Conservation (phyloP, 257 asterid species). For the Solanum lignicaule region DNA sequence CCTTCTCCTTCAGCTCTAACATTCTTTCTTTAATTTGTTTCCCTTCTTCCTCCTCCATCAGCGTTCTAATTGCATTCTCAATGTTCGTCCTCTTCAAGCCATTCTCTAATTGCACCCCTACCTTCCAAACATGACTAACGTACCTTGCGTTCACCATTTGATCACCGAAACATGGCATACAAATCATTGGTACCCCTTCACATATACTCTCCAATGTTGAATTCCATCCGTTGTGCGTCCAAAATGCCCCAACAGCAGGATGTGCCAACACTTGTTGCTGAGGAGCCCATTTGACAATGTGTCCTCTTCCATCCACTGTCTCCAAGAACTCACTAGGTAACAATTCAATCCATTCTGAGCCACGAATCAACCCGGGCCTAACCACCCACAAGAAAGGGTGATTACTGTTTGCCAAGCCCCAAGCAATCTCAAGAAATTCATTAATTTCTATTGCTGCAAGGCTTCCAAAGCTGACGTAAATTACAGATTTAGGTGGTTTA, state of each 20-base stretch:
- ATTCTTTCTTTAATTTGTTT: slow-evolving; percentile 24
- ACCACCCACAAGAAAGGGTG: slow-evolving; percentile 43
- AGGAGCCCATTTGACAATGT: slow-evolving; percentile 7
- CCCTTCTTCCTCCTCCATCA: slow-evolving; percentile 22
- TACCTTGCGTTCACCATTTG: slow-evolving; percentile 14
- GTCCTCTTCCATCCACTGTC: neutral
- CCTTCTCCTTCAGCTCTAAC: slow-evolving; percentile 15
- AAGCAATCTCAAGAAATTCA: slow-evolving; percentile 26
- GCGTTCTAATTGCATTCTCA: slow-evolving; percentile 3
- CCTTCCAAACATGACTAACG: slow-evolving; percentile 12
- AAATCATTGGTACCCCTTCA: slow-evolving; percentile 15
- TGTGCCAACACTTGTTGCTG: slow-evolving; percentile 12
- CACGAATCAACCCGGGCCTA: slow-evolving; percentile 17
- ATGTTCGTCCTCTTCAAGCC: neutral
- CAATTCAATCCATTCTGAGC: slow-evolving; percentile 17
- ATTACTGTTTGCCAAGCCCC: slow-evolving; percentile 21
- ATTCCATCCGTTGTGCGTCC: slow-evolving; percentile 18
- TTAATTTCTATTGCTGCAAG: slow-evolving; percentile 12
- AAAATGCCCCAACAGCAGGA: slow-evolving; percentile 14
- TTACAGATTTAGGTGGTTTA: slow-evolving; percentile 23
- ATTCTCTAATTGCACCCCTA: slow-evolving; percentile 14
- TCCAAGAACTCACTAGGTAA: slow-evolving; percentile 15
- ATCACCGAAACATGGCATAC: slow-evolving; percentile 14
- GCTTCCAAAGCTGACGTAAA: slow-evolving; percentile 42
- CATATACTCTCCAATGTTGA: slow-evolving; percentile 9